Conservation (phyloP, 352 stramenopile species). For the Globisporangium paroecandrum region DNA sequence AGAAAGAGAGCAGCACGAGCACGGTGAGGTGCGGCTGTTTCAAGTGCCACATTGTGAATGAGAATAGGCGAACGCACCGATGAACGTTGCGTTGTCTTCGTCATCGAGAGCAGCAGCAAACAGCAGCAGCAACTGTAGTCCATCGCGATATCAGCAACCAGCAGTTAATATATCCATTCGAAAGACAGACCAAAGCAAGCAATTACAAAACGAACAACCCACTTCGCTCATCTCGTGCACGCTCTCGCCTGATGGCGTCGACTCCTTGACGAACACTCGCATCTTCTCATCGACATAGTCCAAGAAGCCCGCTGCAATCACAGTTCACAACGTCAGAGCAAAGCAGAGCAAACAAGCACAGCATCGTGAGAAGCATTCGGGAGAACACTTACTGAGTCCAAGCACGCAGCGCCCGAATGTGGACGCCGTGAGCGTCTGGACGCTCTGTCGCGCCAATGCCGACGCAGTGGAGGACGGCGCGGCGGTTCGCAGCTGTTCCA, state of each 20-base stretch:
- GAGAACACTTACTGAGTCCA: conserved; percentile 44
- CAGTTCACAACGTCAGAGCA: neutral
- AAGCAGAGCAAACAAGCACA: neutral
- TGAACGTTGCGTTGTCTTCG: conserved; percentile 80
- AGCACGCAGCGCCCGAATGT: conserved; percentile 74
- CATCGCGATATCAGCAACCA: neutral
- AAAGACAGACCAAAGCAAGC: neutral
- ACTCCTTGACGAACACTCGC: conserved; percentile 36
- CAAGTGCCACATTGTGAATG: neutral
- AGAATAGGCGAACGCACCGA: conserved; percentile 30
- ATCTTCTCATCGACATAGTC: conserved; percentile 46
- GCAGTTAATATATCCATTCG: neutral
- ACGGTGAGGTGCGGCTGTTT: neutral
- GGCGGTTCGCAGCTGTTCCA: neutral
- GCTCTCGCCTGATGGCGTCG: conserved; percentile 26
- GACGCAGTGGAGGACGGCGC: neutral
- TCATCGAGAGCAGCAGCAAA: conserved; percentile 60
- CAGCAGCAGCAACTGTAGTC: conserved; percentile 33
- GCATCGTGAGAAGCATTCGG: neutral
- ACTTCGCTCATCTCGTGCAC: conserved; percentile 42
- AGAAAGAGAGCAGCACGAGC: neutral
- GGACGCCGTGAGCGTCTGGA: conserved; percentile 26
- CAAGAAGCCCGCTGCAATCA: conserved; percentile 56
- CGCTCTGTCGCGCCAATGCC: conserved; percentile 7
- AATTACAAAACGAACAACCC: neutral